phyloP scores from a whole-genome alignment of 371 early-diverging fungal species.

The Rhizopus stolonifer region DNA sequence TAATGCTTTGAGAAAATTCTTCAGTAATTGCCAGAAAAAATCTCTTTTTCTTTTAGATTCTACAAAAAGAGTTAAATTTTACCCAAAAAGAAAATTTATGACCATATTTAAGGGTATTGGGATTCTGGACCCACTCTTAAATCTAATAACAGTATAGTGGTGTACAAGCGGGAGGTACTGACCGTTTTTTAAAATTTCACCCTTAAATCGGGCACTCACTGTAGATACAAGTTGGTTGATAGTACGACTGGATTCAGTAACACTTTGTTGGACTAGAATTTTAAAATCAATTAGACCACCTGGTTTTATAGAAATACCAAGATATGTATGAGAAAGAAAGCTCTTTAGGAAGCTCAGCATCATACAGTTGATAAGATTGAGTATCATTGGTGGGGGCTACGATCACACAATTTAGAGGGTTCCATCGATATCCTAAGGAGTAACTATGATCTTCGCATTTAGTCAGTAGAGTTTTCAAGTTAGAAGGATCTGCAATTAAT shows the following conservation, averaged over 20 bases:
- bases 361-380: not conserved
- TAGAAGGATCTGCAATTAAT: constrained; percentile 3
- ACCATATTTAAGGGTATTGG: too few relatives aligned
- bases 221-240: not conserved
- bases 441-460: constrained; percentile 6
- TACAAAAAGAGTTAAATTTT: too few relatives aligned
- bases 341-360: not conserved
- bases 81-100: too few relatives aligned
- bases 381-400: not conserved
- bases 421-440: constrained; percentile 15
- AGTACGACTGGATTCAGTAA: not conserved
- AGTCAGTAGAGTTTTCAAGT: not conserved
- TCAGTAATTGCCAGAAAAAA: too few relatives aligned
- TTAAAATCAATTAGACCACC: not conserved
- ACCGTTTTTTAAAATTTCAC: too few relatives aligned
- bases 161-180: too few relatives aligned
- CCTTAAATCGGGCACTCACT: too few relatives aligned
- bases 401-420: constrained; percentile 19
- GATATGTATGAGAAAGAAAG: not conserved
- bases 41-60: too few relatives aligned
- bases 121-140: too few relatives aligned
- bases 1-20: too few relatives aligned
- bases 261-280: not conserved
- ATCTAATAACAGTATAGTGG: too few relatives aligned
- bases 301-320: constrained; percentile 2